phyloP scores from a whole-genome alignment of 1,139 yeast genomes.

The Yamadazyma dushanensis region DNA sequence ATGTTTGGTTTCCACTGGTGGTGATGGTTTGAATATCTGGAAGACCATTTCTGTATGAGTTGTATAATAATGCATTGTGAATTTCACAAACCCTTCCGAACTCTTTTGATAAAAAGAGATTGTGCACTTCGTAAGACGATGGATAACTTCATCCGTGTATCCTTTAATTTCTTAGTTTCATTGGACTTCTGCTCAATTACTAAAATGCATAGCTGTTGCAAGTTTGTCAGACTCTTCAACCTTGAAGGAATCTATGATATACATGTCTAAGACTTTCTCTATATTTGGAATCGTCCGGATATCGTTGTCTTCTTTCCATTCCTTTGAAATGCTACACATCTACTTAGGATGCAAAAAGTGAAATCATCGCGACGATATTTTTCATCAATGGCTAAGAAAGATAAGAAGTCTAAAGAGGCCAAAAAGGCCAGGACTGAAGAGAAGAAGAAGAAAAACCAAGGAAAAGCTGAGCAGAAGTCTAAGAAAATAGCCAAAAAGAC shows the following conservation, averaged over 20 bases:
- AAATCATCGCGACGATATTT: conserved; percentile 9
- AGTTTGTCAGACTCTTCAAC: no score
- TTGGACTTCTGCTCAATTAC: no score
- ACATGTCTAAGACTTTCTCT: no score
- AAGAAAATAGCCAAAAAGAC: conserved; percentile 75
- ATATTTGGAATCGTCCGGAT: no score
- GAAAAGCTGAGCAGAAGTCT: conserved; percentile 71
- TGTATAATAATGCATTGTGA: conserved; percentile 4
- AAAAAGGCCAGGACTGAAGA: conserved; percentile 88
- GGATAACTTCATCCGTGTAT: no score
- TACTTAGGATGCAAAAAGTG: conserved; percentile 8
- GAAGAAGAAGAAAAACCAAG: conserved; percentile 72
- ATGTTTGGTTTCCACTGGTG: conserved; percentile 89
- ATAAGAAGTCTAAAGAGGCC: conserved; percentile 82
- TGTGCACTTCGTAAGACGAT: no score
- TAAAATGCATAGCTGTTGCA: no score
- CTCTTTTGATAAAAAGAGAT: no score
- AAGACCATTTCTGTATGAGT: conserved; percentile 84
- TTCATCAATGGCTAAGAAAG: conserved; percentile 78
- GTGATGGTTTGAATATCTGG: conserved; percentile 94
- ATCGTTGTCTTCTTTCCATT: no score
- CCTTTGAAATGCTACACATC: no score
- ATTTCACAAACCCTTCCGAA: conserved; percentile 1
- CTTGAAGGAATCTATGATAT: no score
- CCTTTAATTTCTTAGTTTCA: no score